Conservation (phyloP, 352 stramenopile genomes). For the Globisporangium cederbergense region DNA sequence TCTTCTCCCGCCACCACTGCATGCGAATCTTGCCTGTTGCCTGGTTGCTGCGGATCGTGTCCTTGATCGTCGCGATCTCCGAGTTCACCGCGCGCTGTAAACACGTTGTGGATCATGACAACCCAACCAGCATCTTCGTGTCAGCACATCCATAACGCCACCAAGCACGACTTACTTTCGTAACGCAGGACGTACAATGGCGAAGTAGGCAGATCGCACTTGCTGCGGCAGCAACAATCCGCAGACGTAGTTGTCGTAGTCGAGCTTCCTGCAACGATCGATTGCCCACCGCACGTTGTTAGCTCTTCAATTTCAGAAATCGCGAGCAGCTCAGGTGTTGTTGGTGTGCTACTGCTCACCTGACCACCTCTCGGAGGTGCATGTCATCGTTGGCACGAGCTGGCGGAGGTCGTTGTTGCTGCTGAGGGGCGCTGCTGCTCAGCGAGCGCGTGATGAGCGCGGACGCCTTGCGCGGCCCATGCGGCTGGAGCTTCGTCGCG, state of each 20-base stretch:
- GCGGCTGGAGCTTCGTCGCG: constrained; percentile 3
- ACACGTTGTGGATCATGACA: background rate
- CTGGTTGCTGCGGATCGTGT: constrained; percentile 82
- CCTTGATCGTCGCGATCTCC: constrained; percentile 88
- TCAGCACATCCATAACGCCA: background rate
- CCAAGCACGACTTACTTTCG: background rate
- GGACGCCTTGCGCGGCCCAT: background rate
- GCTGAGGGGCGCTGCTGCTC: background rate
- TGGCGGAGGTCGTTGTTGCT: background rate
- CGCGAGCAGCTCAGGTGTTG: background rate
- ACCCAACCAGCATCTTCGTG: background rate
- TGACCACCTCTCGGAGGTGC: constrained; percentile 15
- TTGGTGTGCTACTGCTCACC: background rate
- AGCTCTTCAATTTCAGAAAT: background rate
- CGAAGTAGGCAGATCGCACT: constrained; percentile 69
- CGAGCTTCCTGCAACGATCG: constrained; percentile 50
- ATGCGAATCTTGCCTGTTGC: constrained; percentile 88
- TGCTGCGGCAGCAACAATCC: constrained; percentile 66
- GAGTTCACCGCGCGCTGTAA: constrained; percentile 85
- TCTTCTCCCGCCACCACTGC: constrained; percentile 90
- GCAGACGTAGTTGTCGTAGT: constrained; percentile 85
- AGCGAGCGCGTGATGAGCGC: background rate
- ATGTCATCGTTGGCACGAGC: background rate
- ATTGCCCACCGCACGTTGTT: constrained; percentile 2
- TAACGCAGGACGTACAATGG: constrained; percentile 46